A percentile compares a stretch with the other conserved stretches of the same genome.
These are phyloP conservation scores for Geotrichum carabidarum DNA, from an alignment of 1,139 yeast genomes.

Conservation along the genomic window DNA sequence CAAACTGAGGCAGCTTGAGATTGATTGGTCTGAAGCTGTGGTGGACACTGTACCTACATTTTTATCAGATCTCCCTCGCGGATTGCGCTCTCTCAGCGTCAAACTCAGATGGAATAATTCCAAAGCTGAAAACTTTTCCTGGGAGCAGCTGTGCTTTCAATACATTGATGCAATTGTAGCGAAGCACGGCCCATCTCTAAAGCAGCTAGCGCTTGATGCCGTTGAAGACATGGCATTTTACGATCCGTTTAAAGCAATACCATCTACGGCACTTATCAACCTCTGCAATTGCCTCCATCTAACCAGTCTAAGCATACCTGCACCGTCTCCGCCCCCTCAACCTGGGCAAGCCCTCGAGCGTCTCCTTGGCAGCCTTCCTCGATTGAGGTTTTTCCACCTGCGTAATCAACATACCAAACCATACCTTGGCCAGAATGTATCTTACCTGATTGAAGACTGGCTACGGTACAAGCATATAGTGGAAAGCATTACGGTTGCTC, in stretches of 20 bases:
- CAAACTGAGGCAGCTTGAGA: slow-evolving; percentile 12
- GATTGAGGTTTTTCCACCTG: slow-evolving; percentile 22
- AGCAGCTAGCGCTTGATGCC: slow-evolving; percentile 19
- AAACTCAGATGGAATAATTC: slow-evolving; percentile 17
- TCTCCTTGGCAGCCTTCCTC: slow-evolving; percentile 15
- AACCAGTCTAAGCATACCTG: slow-evolving; percentile 20
- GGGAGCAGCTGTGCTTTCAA: slow-evolving; percentile 16
- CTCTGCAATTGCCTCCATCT: slow-evolving; percentile 17
- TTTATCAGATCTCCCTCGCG: slow-evolving; percentile 8
- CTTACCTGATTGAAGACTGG: slow-evolving; percentile 25
- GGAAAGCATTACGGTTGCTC: slow-evolving; percentile 18
- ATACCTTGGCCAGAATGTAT: slow-evolving; percentile 25
- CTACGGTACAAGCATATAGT: slow-evolving; percentile 21
- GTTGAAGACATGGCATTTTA: slow-evolving; percentile 17
- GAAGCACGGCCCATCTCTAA: slow-evolving; percentile 15
- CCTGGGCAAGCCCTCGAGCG: slow-evolving; percentile 10
- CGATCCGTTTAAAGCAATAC: slow-evolving; percentile 16
- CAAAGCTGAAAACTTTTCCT: slow-evolving; percentile 6
- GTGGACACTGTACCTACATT: slow-evolving; percentile 19
- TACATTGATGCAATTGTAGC: slow-evolving; percentile 16
- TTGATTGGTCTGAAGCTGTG: slow-evolving; percentile 21
- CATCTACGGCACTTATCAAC: not conserved
- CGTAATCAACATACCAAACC: slow-evolving; percentile 19
- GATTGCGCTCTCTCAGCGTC: slow-evolving; percentile 17
- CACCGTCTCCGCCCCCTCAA: slow-evolving; percentile 9